Base-by-base conservation (phyloP, 805 yeast genomes). In the Pichia thaimueangensis region DNA sequence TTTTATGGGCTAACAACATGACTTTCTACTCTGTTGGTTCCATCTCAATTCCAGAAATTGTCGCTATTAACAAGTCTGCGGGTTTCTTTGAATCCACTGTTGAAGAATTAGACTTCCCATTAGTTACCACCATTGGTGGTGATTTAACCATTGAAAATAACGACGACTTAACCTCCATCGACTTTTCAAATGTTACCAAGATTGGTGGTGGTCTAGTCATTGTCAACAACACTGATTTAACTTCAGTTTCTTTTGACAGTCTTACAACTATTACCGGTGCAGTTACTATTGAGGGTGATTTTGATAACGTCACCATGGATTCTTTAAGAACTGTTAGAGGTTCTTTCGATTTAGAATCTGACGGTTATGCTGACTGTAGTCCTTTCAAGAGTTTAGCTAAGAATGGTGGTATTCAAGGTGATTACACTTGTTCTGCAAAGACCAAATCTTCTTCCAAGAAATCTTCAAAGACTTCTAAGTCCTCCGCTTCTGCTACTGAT, bases 201-300 rank as follows among this genome's bases (percentile, higher is more conserved):
- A 71, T 93, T 58, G 94, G 91, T 64, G 97, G 98, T 77, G 98
- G 96, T 67, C 85, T 93, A 66, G 81, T 76, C 57, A 71, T 93
- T 61, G 78, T 85, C 51, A 86, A 88, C 80, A 93, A 93, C 83
- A 69, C 86, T 52, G 66, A 73, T 42, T 79, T 91, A 63, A 65
- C 62, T 38, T 56, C 73, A 45, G 71, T 91, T 61, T 91, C 87
- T 62, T 86, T 93, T 78, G 80, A 80, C 55, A 61, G 72, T 52
- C 74, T 93, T 59, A 67, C 72, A 63, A 66, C 84, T 47, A 78
- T 91, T 57, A 86, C 84, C 62, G 97, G 98, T 76, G 93, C 97
- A 56, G 78, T 91, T 53, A 73, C 72, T 62, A 68, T 91, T 52
- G 67, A 65, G 52, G 98, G 98, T 74, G 70, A 75, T 67, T 86